Evolutionary conservation across 2,329 filamentous ascomycete species (phyloP).

Genomic region (Grosmannia clavigera): DNA sequence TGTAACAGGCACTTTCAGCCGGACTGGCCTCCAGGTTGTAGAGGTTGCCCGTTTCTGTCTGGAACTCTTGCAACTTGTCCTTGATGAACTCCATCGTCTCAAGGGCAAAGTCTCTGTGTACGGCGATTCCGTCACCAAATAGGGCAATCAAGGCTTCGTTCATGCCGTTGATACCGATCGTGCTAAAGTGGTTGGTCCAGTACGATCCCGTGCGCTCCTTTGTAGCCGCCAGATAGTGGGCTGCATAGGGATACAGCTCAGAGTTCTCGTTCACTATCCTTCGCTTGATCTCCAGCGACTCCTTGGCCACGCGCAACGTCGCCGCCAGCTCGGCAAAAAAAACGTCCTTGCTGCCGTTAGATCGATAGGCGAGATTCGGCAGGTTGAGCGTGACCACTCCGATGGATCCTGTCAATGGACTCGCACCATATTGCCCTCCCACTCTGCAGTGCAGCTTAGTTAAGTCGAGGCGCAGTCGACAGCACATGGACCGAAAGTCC

Average conservation of each 20-base stretch:
- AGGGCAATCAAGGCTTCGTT: neutral
- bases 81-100: neutral
- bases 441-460: neutral
- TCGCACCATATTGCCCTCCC: neutral
- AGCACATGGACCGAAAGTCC: slow-evolving; percentile 1
- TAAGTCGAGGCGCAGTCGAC: neutral
- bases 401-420: neutral
- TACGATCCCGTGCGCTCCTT: neutral
- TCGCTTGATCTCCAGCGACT: neutral
- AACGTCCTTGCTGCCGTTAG: neutral
- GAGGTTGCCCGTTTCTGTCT: neutral
- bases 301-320: neutral
- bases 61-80: neutral
- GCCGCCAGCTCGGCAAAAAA: neutral
- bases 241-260: neutral
- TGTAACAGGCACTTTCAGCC: neutral
- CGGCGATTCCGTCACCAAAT: neutral
- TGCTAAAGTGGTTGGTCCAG: slow-evolving; percentile 1
- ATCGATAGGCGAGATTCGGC: neutral
- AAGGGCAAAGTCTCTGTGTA: neutral
- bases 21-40: neutral
- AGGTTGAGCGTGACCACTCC: neutral
- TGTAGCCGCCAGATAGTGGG: neutral
- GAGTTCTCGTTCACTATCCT: neutral
- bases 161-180: neutral